These are phyloP conservation scores for Colletotrichum scovillei DNA, from an alignment of 2,329 filamentous ascomycete genomes.

Conservation along the genomic window DNA sequence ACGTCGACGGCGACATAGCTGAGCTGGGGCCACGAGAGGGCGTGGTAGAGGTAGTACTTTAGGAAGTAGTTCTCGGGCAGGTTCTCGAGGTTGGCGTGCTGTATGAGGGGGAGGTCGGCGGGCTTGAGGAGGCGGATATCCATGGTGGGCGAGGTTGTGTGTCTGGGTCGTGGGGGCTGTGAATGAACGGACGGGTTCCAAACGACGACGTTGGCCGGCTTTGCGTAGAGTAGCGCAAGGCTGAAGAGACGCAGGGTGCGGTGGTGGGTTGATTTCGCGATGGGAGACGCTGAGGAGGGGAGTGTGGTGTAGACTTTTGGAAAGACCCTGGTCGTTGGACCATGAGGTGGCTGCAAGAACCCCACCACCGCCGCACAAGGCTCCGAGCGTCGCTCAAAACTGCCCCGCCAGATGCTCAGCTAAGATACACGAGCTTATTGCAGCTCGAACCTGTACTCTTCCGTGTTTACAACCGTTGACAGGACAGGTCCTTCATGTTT, in stretches of 20 bases:
- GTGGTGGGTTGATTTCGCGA: constrained; percentile 10
- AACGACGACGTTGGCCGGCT: neutral
- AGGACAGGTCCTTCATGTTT: too few species aligned
- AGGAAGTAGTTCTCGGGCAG: constrained; percentile 99
- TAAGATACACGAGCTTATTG: neutral
- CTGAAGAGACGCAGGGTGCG: constrained; percentile 10
- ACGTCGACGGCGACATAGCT: constrained; percentile 97
- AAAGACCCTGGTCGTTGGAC: constrained; percentile 20
- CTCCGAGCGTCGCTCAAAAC: constrained; percentile 23
- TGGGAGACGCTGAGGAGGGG: constrained; percentile 9
- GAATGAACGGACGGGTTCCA: neutral
- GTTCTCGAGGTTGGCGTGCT: constrained; percentile 99
- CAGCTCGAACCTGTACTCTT: neutral
- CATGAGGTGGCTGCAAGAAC: constrained; percentile 14
- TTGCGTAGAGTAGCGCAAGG: constrained; percentile 9
- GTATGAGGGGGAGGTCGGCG: constrained; percentile 89
- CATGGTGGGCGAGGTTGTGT: constrained; percentile 64
- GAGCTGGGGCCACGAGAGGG: constrained; percentile 96
- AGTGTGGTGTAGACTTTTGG: constrained; percentile 31
- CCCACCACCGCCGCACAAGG: constrained; percentile 30
- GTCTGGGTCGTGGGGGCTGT: neutral
- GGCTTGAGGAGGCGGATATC: constrained; percentile 89
- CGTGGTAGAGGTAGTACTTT: constrained; percentile 99
- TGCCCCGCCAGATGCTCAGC: constrained; percentile 23
- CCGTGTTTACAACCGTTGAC: neutral